Evolutionary conservation across 257 asterid species (phyloP).

Genomic region (Nicotiana noctiflora): DNA sequence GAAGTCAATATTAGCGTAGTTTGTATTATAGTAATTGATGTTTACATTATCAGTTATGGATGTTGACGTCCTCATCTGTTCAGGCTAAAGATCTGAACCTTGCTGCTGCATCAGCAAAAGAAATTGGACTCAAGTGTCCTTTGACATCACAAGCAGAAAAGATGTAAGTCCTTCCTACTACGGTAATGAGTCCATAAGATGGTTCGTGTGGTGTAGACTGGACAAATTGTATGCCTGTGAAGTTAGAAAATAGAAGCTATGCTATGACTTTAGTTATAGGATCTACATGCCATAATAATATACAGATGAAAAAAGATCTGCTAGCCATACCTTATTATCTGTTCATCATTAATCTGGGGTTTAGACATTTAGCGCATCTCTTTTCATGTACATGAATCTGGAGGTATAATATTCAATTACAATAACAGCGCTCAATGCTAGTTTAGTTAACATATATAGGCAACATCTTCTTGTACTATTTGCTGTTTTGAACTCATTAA

Average conservation of each 20-base stretch:
- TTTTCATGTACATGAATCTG: background rate
- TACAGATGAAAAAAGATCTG: background rate
- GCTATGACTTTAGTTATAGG: background rate
- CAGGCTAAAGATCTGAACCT: slow-evolving; percentile 91
- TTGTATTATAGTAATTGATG: background rate
- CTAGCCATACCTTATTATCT: background rate
- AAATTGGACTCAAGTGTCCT: slow-evolving; percentile 45
- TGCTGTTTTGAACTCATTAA: background rate
- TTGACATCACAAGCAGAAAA: slow-evolving; percentile 54
- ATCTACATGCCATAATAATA: background rate
- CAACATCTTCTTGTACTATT: background rate
- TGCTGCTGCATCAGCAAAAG: slow-evolving; percentile 63
- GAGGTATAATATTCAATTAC: background rate
- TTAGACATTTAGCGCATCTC: background rate
- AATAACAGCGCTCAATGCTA: background rate
- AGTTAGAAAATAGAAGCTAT: slow-evolving; percentile 1
- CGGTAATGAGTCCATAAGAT: background rate
- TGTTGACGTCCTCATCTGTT: slow-evolving; percentile 5
- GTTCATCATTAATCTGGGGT: background rate
- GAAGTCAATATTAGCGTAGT: background rate
- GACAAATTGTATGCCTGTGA: background rate
- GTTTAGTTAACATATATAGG: background rate
- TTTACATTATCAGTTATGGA: background rate
- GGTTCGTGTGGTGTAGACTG: background rate
- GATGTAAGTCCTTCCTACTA: slow-evolving; percentile 46